Percentiles rank a stretch among this genome's conserved stretches.
Conservation (phyloP, 2,329 filamentous ascomycete genomes). For the Epichloe coenophiala region DNA sequence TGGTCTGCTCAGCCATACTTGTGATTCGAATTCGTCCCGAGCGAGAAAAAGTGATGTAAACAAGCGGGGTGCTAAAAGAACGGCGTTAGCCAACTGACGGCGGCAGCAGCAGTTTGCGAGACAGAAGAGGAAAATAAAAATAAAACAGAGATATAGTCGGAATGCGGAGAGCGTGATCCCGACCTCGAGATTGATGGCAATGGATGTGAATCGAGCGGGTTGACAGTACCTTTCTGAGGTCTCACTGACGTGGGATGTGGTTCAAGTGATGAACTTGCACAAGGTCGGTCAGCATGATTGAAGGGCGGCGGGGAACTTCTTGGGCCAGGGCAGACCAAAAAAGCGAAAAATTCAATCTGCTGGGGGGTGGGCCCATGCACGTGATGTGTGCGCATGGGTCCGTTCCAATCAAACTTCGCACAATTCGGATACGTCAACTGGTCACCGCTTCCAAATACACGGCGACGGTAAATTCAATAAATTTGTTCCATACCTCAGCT, state of each 20-base stretch:
- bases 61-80: conserved; percentile 29
- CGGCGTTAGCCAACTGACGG: conserved; percentile 19
- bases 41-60: conserved; percentile 26
- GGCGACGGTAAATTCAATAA: background rate
- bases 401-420: conserved; percentile 3
- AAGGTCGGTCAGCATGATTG: conserved; percentile 20
- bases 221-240: conserved; percentile 10
- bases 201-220: conserved; percentile 9
- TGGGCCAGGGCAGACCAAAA: conserved; percentile 20
- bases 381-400: conserved; percentile 16
- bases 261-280: conserved; percentile 22
- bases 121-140: background rate
- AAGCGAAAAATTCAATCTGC: conserved; percentile 31
- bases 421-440: conserved; percentile 9
- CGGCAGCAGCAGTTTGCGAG: background rate
- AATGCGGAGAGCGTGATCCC: background rate
- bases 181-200: conserved; percentile 10
- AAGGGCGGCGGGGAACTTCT: conserved; percentile 28
- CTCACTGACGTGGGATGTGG: conserved; percentile 17
- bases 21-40: conserved; percentile 13
- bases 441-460: conserved; percentile 10
- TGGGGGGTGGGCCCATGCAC: conserved; percentile 17
- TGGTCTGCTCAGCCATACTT: conserved; percentile 48
- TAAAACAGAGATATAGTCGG: conserved; percentile 1
- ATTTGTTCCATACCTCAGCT: background rate